Evolutionary conservation across 169 alveolate species (phyloP).

Genomic region (Besnoitia besnoiti): DNA sequence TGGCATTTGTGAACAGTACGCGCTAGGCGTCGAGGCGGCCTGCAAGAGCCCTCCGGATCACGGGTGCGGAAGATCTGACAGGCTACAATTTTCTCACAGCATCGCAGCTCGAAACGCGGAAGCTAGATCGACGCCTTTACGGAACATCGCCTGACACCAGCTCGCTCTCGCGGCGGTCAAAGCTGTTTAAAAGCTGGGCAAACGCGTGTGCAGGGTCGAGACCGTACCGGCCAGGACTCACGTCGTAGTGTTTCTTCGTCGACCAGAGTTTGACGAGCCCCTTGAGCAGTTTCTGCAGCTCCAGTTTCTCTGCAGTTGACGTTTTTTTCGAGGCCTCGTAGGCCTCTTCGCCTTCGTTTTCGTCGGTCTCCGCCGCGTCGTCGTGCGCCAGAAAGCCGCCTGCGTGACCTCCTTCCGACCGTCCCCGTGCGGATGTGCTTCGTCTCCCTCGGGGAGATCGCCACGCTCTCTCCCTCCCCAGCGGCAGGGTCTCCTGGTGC

Average conservation of each 20-base stretch:
- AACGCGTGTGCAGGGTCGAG: no score
- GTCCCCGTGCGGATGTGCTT: not conserved
- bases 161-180: no score
- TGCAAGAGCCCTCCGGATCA: no score
- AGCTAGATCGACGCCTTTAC: no score
- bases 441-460: not conserved
- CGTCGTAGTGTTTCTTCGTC: not conserved
- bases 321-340: not conserved
- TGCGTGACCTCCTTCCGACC: not conserved
- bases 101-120: no score
- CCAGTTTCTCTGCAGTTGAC: not conserved
- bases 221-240: no score
- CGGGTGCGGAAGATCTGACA: no score
- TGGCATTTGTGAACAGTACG: no score
- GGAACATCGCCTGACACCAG: no score
- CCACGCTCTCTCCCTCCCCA: not conserved
- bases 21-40: no score
- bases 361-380: not conserved
- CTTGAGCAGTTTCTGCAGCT: not conserved
- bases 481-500: not conserved
- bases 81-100: no score
- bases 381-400: not conserved
- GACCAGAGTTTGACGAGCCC: slow-evolving; percentile 6
- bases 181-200: no score
- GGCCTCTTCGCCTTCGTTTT: not conserved